Evolutionary conservation across 192 early-diverging fungal species (phyloP).

Genomic region (Coemansia sp.): DNA sequence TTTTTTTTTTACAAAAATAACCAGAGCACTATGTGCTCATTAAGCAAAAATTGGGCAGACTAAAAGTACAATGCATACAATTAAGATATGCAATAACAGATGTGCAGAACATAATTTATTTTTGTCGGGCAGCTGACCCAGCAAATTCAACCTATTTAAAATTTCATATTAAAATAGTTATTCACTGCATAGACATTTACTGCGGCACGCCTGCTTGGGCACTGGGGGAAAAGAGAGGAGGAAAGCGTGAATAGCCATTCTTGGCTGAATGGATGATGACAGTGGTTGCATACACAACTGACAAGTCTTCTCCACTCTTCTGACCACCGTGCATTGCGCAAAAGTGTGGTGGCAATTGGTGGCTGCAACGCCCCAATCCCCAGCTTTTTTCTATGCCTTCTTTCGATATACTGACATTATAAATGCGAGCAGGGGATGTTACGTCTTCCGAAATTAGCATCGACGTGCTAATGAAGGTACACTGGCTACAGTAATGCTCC

Average conservation of each 20-base stretch:
- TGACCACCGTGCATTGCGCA: constrained; percentile 11
- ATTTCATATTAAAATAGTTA: background rate
- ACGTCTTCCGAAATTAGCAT: background rate
- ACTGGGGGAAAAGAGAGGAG: no score
- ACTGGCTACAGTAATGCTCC: background rate
- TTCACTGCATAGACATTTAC: background rate
- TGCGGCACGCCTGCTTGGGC: no score
- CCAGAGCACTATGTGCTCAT: background rate
- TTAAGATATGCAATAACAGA: no score
- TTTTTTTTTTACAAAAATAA: background rate
- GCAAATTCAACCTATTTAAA: background rate
- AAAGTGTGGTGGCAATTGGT: background rate
- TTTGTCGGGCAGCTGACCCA: background rate
- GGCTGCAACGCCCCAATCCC: constrained; percentile 8
- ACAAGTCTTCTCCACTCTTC: constrained; percentile 23
- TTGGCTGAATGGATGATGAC: background rate
- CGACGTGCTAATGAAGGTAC: background rate
- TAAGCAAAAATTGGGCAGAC: background rate
- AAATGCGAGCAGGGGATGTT: background rate
- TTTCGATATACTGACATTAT: background rate
- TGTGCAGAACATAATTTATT: background rate
- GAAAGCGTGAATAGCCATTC: background rate
- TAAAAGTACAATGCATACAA: background rate
- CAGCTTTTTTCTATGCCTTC: background rate
- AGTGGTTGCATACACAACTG: background rate